Base-by-base conservation (phyloP, 2,329 filamentous ascomycete genomes). In the Tolypocladium ophioglossoides region DNA sequence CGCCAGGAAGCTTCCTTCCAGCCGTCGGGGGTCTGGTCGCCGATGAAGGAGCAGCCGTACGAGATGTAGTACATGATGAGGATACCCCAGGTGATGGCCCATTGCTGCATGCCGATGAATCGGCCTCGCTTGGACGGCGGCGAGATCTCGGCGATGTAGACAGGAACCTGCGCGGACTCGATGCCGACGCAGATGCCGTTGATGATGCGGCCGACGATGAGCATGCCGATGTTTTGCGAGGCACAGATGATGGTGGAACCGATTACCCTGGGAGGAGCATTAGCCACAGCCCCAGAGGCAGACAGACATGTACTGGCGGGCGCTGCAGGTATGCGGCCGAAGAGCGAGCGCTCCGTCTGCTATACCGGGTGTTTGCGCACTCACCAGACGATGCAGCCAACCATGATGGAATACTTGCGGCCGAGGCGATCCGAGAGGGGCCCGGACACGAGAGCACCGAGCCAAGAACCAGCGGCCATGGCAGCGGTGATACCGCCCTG, bases 31-130 rank as follows among this genome's bases (percentile, higher is more conserved):
- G 60, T 56, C 9, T 67, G 56, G 4, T 71, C 56, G 0, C 74
- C 63, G 57, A 88, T 79, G 64, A 77, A 83, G 54, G 78, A 82
- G 66, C 79, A 82, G 24, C 83, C 86, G 62, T 84, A 79, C 24
- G 78, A 78, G 66, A 87, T 79, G 64, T 83, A 84, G 72, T 85
- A 87, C 82, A 86, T 86, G 71, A 85, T 83, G 59, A 86, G 65
- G 59, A 86, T 86, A 55, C 68, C 68, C 67, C 68, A 87, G 54
- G 86, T 87, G 58, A 91, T 89, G 50, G 85, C 84, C 74, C 85
- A 86, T 66, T 90, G 86, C 67, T 90, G 86, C 53, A 82, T 78
- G 54, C 84, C 83, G 32, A 91, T 85, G 49, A 91, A 85, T 68
- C 35, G 78, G 32, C 85, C 85, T 57, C 85, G 80, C 52, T 70